Percentiles rank a stretch among this genome's conserved stretches.
Evolutionary conservation across 768 basidiomycete species (phyloP).

Genomic region (Collybia nuda): DNA sequence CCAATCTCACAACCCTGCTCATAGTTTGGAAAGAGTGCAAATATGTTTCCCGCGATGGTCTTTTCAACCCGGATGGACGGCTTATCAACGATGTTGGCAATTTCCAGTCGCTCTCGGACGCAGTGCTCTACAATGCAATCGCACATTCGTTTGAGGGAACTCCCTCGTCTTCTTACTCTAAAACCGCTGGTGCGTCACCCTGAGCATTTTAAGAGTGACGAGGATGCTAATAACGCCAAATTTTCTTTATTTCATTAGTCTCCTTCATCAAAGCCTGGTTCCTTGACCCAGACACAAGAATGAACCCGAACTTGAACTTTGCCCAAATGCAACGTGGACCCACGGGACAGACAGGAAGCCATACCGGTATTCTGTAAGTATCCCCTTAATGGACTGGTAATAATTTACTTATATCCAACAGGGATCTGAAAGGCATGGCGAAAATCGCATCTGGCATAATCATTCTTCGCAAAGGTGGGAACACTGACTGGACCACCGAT

Average conservation of each 20-base stretch:
- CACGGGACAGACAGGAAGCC: slow-evolving; percentile 37
- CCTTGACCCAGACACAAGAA: slow-evolving; percentile 50
- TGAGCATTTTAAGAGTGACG: not conserved
- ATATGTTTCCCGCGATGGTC: slow-evolving; percentile 56
- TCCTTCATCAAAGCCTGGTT: slow-evolving; percentile 58
- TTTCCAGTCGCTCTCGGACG: slow-evolving; percentile 56
- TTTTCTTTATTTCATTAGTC: slow-evolving; percentile 23
- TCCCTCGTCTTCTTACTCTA: slow-evolving; percentile 38
- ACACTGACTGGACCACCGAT: slow-evolving; percentile 53
- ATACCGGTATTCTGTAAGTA: slow-evolving; percentile 55
- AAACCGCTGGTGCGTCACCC: slow-evolving; percentile 31
- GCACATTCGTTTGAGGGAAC: slow-evolving; percentile 48
- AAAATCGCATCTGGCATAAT: slow-evolving; percentile 56
- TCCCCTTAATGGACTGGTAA: not conserved
- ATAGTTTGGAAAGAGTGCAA: slow-evolving; percentile 59
- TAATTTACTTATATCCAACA: slow-evolving; percentile 14
- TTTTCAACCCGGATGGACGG: slow-evolving; percentile 64
- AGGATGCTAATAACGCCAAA: not conserved
- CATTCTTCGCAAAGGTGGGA: slow-evolving; percentile 48
- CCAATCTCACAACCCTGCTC: not conserved
- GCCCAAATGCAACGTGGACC: slow-evolving; percentile 49
- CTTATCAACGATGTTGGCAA: slow-evolving; percentile 54
- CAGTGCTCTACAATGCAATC: slow-evolving; percentile 60
- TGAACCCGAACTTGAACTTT: slow-evolving; percentile 68
- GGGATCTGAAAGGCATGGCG: slow-evolving; percentile 56